Evolutionary conservation across 1,284 basidiomycete genomes (phyloP).

Genomic region (Boletus subluridellus): DNA sequence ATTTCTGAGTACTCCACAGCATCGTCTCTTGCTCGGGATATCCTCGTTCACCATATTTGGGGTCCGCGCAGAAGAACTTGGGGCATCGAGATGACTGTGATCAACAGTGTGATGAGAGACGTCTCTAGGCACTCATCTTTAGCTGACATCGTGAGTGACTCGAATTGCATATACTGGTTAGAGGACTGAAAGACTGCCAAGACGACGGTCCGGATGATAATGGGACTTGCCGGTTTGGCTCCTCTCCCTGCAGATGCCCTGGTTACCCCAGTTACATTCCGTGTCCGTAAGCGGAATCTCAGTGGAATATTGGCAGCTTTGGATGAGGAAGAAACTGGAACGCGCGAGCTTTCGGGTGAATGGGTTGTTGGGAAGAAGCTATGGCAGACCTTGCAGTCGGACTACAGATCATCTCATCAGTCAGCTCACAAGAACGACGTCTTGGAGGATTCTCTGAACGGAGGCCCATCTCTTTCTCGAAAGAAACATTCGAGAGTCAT

Average conservation of each 20-base stretch:
- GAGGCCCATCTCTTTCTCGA: slow-evolving; percentile 17
- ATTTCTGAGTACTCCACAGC: slow-evolving; percentile 41
- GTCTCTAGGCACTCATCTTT: slow-evolving; percentile 80
- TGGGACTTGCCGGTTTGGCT: slow-evolving; percentile 78
- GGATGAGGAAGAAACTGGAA: slow-evolving; percentile 71
- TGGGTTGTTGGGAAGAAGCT: slow-evolving; percentile 94
- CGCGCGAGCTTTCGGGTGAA: slow-evolving; percentile 85
- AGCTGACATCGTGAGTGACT: slow-evolving; percentile 70
- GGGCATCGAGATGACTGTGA: slow-evolving; percentile 86
- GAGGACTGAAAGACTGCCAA: slow-evolving; percentile 30
- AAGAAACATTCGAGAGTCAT: slow-evolving; percentile 75
- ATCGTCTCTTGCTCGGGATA: slow-evolving; percentile 63
- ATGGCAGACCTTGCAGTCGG: slow-evolving; percentile 84
- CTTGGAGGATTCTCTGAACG: slow-evolving; percentile 15
- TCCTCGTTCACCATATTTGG: slow-evolving; percentile 69
- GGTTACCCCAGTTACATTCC: slow-evolving; percentile 93
- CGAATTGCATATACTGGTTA: neutral
- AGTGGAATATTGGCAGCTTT: slow-evolving; percentile 74
- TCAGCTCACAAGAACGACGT: slow-evolving; percentile 7
- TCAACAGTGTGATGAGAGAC: slow-evolving; percentile 83
- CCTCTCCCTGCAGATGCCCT: slow-evolving; percentile 92
- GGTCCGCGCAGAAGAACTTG: slow-evolving; percentile 83
- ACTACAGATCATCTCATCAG: slow-evolving; percentile 60
- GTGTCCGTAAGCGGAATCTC: slow-evolving; percentile 69
- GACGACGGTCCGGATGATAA: slow-evolving; percentile 73